These are phyloP conservation scores for Pseudogymnoascus verrucosus DNA, from an alignment of 2,329 filamentous ascomycete genomes.

Conservation along the genomic window DNA sequence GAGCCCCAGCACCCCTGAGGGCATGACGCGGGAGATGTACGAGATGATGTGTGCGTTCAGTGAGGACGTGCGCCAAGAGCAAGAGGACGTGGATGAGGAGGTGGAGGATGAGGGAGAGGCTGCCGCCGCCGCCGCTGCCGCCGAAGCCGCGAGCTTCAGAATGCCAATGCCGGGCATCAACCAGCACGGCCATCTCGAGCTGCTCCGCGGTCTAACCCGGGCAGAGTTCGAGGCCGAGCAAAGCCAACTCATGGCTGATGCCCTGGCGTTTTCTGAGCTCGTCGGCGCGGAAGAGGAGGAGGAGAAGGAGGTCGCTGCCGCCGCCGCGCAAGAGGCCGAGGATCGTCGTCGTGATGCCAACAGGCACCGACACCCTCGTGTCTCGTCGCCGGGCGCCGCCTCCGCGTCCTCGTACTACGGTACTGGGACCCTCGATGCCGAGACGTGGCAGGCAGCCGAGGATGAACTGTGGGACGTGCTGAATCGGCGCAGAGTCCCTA, in stretches of 20 bases:
- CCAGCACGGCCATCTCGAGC: neutral
- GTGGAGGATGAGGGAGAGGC: neutral
- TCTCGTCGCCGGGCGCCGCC: neutral
- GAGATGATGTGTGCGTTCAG: neutral
- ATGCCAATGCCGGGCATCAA: slow-evolving; percentile 1
- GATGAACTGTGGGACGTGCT: neutral
- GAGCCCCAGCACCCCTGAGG: slow-evolving; percentile 1
- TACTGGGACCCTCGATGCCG: neutral
- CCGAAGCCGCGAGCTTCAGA: neutral
- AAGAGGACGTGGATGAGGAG: neutral
- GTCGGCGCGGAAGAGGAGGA: neutral
- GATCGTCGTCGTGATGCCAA: neutral
- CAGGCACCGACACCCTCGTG: neutral
- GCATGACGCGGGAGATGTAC: slow-evolving; percentile 7
- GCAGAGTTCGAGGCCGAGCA: slow-evolving; percentile 1
- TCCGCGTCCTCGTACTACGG: neutral
- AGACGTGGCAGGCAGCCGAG: neutral
- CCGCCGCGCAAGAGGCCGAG: neutral
- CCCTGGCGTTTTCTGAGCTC: neutral
- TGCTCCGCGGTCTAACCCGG: neutral
- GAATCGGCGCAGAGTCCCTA: neutral
- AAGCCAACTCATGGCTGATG: neutral
- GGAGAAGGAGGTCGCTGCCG: neutral
- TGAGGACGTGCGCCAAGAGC: slow-evolving; percentile 6
- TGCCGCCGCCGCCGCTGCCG: neutral